Base-by-base conservation (phyloP, 1,284 basidiomycete species). In the Trametes sp. region DNA sequence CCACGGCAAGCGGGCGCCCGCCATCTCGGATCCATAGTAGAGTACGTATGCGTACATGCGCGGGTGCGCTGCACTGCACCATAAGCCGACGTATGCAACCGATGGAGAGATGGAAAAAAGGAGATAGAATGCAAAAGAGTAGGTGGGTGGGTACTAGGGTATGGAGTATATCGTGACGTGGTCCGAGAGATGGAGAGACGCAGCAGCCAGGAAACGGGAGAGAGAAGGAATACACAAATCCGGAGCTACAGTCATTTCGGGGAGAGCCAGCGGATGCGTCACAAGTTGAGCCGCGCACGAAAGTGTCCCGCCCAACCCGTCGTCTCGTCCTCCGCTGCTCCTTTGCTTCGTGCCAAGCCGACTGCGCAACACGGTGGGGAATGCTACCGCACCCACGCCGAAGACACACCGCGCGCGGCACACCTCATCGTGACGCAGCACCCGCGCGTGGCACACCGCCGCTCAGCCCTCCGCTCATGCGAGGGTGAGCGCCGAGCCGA, bases 401-500 rank as follows among this genome's bases (percentile, higher is more conserved):
- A 23, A 24, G 7, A 5, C 46, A 16, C 24, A 7, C 46, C 24
- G 45, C 28, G 26, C 45, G 28, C 45, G 26, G 16, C 45, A 28
- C 26, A 13, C 45, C 45, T 46, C 54, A 28, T 16, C 44, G 9
- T 11, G 26, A 26, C 33, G 16, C 24, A 8, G 19, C 23, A 11
- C 13, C 23, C 55, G 26, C 3, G 23, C 26, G 29, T 42, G n/a
- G 29, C 31, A 5, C 8, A 7, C 2, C 35, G 16, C n/a, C n/a
- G n/a, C n/a, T n/a, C n/a, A n/a, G n/a, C n/a, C n/a, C n/a, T n/a
- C n/a, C n/a, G n/a, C 54, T 74, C 66, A 77, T 14, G 70, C 70
- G 13, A 77, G 38, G 4, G 71, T 72, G 57, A 74, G 66, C 35
- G 70, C 45, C 29, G 74, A 76, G 54, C 75, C 74, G 10, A 68